phyloP scores from a whole-genome alignment of 495 filamentous ascomycete genomes.

The Cenococcum geophilum region DNA sequence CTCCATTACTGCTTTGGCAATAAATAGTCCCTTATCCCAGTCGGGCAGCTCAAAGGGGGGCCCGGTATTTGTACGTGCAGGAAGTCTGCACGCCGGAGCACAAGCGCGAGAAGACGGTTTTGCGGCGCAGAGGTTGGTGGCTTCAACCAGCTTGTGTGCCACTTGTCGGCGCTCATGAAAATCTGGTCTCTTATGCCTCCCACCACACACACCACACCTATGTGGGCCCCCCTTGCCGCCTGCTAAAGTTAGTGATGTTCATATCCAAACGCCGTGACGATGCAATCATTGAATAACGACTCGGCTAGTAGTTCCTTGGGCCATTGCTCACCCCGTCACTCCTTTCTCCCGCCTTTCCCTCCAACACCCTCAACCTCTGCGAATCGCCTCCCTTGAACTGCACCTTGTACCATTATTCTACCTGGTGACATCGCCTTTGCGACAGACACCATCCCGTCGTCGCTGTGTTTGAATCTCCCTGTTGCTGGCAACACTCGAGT shows the following conservation, averaged over 20 bases:
- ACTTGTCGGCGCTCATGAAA: neutral
- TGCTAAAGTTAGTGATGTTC: slow-evolving; percentile 1
- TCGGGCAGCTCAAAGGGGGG: no score
- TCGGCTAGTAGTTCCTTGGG: slow-evolving; percentile 7
- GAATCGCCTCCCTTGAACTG: neutral
- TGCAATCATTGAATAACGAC: neutral
- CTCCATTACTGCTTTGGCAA: no score
- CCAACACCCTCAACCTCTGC: slow-evolving; percentile 5
- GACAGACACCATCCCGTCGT: neutral
- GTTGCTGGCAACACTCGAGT: slow-evolving; percentile 5
- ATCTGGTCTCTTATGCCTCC: neutral
- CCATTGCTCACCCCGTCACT: neutral
- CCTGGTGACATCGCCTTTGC: neutral
- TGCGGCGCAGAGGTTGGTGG: neutral
- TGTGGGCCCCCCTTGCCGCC: neutral
- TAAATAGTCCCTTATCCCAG: no score
- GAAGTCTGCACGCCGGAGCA: no score
- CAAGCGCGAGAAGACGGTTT: neutral
- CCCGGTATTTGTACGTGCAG: no score
- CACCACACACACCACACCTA: neutral
- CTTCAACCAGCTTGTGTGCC: neutral
- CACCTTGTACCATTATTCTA: neutral
- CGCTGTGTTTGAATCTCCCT: neutral
- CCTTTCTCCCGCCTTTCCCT: slow-evolving; percentile 3
- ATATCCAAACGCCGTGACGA: neutral